A percentile compares a stretch with the other conserved stretches of the same genome.
phyloP scores from a whole-genome alignment of 2,329 filamentous ascomycete species.

The Phialophora chinensis region DNA sequence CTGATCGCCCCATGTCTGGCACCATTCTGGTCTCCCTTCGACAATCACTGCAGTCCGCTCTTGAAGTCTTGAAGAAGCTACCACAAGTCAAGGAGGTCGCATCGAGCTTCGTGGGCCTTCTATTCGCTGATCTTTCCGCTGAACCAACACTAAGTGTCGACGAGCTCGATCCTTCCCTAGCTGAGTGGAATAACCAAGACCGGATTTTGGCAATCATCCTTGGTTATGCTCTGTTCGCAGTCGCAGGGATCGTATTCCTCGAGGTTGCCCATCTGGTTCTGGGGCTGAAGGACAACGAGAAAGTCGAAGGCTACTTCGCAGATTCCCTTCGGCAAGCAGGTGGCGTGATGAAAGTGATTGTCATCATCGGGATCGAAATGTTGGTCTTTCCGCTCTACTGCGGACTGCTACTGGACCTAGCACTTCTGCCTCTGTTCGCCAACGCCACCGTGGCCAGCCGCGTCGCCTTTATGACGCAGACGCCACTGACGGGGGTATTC shows the following conservation, averaged over 20 bases:
- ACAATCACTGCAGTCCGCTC: slow-evolving; percentile 10
- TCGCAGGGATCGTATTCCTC: slow-evolving; percentile 79
- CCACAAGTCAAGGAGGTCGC: slow-evolving; percentile 2
- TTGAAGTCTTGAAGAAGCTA: slow-evolving; percentile 1
- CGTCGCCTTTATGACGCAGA: slow-evolving; percentile 75
- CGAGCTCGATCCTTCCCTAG: slow-evolving; percentile 60
- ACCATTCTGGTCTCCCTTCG: neutral
- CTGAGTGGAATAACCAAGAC: slow-evolving; percentile 73
- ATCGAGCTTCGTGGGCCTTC: neutral
- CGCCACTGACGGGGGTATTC: slow-evolving; percentile 88
- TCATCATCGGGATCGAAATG: slow-evolving; percentile 99
- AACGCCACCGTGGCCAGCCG: slow-evolving; percentile 77
- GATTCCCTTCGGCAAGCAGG: slow-evolving; percentile 90
- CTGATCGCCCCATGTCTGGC: neutral
- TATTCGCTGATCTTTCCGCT: slow-evolving; percentile 21
- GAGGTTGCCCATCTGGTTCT: slow-evolving; percentile 74
- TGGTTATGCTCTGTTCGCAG: slow-evolving; percentile 79
- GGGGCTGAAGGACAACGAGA: slow-evolving; percentile 59
- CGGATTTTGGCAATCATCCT: slow-evolving; percentile 74
- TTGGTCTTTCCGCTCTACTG: slow-evolving; percentile 96
- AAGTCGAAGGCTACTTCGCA: slow-evolving; percentile 74
- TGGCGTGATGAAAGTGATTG: slow-evolving; percentile 94
- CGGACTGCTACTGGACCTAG: slow-evolving; percentile 84
- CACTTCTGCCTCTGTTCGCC: slow-evolving; percentile 87
- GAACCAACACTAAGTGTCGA: slow-evolving; percentile 9